phyloP scores from a whole-genome alignment of 805 yeast genomes.

The Candida golubevii region DNA sequence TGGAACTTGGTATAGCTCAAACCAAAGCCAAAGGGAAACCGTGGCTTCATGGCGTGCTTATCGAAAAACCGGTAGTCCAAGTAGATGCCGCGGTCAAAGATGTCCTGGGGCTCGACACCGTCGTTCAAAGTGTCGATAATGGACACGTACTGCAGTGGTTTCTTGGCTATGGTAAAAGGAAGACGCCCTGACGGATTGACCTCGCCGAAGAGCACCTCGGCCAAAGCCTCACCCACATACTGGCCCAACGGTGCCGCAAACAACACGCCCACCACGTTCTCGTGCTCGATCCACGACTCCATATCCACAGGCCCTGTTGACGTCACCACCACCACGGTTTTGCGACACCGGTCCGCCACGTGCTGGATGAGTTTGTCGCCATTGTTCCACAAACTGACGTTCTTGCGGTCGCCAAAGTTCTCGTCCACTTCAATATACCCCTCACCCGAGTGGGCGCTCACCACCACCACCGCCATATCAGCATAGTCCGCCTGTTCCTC shows the following conservation, averaged over 20 bases:
- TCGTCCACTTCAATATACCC: slow-evolving; percentile 55
- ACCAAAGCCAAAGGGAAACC: slow-evolving; percentile 62
- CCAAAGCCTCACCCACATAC: slow-evolving; percentile 52
- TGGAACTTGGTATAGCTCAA: slow-evolving; percentile 48
- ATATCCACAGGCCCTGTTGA: slow-evolving; percentile 58
- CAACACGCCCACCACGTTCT: slow-evolving; percentile 54
- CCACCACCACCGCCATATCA: slow-evolving; percentile 53
- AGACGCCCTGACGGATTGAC: slow-evolving; percentile 59
- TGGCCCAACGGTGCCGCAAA: slow-evolving; percentile 57
- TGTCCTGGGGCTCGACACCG: slow-evolving; percentile 36
- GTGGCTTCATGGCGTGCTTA: slow-evolving; percentile 49
- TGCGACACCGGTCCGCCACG: slow-evolving; percentile 47
- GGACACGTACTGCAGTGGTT: slow-evolving; percentile 44
- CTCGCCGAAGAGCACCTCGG: slow-evolving; percentile 57
- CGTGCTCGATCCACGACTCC: slow-evolving; percentile 54
- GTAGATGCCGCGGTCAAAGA: slow-evolving; percentile 44
- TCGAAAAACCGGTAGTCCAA: slow-evolving; percentile 58
- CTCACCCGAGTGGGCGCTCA: slow-evolving; percentile 54
- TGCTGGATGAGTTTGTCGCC: slow-evolving; percentile 50
- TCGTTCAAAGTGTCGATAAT: slow-evolving; percentile 34
- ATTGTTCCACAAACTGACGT: slow-evolving; percentile 51
- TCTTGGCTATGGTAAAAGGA: slow-evolving; percentile 60
- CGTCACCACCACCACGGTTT: slow-evolving; percentile 56
- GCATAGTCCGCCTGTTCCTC: slow-evolving; percentile 45
- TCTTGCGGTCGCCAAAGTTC: slow-evolving; percentile 55